phyloP scores from a whole-genome alignment of 106 monocot species.

The Phalaenopsis equestris region DNA sequence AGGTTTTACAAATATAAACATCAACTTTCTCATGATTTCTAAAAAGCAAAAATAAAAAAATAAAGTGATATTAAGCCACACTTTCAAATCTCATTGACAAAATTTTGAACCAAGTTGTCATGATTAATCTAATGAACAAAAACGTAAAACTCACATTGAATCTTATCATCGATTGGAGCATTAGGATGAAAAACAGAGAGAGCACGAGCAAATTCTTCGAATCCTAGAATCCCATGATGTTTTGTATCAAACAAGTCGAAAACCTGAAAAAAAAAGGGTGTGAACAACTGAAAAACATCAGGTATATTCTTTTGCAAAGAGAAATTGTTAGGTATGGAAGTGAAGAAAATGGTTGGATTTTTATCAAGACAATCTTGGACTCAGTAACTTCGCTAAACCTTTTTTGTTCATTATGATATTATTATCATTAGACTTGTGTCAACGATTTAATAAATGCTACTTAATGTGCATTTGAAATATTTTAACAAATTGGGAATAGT shows the following conservation, averaged over 20 bases:
- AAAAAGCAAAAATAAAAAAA: background rate
- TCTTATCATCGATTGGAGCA: constrained; percentile 87
- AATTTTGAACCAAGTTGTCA: background rate
- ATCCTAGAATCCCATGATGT: constrained; percentile 84
- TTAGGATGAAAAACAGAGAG: constrained; percentile 92
- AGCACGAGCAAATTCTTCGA: constrained; percentile 93
- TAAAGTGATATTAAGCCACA: background rate
- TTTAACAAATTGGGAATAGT: too few species aligned
- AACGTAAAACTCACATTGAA: constrained; percentile 51
- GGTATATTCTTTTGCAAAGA: background rate
- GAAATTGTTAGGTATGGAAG: background rate
- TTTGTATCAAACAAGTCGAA: constrained; percentile 95
- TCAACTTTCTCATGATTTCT: background rate
- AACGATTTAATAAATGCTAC: background rate
- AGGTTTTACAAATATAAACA: background rate
- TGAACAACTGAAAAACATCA: background rate
- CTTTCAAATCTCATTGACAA: background rate
- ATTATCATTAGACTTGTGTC: background rate
- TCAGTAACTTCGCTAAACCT: background rate
- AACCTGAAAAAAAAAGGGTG: constrained; percentile 38
- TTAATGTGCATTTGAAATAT: too few species aligned
- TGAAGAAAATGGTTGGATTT: background rate
- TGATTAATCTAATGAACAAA: background rate
- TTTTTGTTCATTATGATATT: background rate
- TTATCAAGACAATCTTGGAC: background rate